Evolutionary conservation across 192 early-diverging fungal genomes (phyloP), one percentile per base, ranked within the genome.

Genomic region (Entomortierella chlamydospora): DNA sequence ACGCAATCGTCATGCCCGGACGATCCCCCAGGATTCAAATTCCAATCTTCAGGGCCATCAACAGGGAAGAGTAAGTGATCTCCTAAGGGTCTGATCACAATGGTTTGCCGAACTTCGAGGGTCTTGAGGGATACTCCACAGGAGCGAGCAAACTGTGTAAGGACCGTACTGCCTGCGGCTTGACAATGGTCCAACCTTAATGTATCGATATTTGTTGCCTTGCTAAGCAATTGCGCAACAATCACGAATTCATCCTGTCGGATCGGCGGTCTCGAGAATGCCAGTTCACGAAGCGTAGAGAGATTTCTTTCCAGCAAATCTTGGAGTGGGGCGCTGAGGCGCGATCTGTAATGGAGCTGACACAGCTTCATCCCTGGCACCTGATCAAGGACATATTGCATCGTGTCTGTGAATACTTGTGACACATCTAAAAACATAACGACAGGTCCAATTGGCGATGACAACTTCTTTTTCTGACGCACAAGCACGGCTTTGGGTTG

Each of bases 391-490:
- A 79, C 28, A 28, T 64, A 31, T 4, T 66, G 41, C 30, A 64
- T 61, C 4, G 31, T 39, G 11, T 79, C 68, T 37, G 61, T 45
- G 25, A 70, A 63, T 0, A 31, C 62, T 8, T 18, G 15, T 4
- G 56, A 30, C 5, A 64, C 12, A n/a, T 79, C 68, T 26, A 79
- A 57, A 7, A 70, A 49, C 57, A 79, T 58, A 10, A 79, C 76
- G 2, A 65, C 57, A 17, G 68, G 76, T 13, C 76, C 76, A 34
- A 57, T 57, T 0, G 49, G 49, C 20, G 57, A 50, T 7, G 41
- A 26, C 11, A 52, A 13, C 37, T 49, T 63, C 39, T 70, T 79
- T 47, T 58, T 57, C 18, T 68, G 61, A 4, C 76, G 62, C 22
- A 61, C 15, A n/a, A 79, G 25, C 1, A 79, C 57, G 11, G 57